phyloP scores from a whole-genome alignment of 441 rosid species.

The Erodium chrysanthum region DNA sequence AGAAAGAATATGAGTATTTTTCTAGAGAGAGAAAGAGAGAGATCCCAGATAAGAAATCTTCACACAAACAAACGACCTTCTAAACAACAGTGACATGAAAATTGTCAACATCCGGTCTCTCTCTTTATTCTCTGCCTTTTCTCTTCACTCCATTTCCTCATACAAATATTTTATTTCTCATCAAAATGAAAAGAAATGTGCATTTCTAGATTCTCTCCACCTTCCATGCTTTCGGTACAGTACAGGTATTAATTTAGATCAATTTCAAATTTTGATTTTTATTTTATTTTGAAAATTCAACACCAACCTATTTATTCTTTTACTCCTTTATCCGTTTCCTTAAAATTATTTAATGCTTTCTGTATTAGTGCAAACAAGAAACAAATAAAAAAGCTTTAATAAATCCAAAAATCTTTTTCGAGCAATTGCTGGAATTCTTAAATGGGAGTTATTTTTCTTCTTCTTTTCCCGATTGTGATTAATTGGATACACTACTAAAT shows the following conservation, averaged over 20 bases:
- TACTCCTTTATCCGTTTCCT: neutral
- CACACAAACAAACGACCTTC: slow-evolving; percentile 77
- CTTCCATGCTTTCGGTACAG: slow-evolving; percentile 23
- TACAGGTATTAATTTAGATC: too few relatives aligned
- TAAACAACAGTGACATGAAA: slow-evolving; percentile 59
- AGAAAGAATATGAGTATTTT: neutral
- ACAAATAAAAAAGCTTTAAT: neutral
- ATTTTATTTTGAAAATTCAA: neutral
- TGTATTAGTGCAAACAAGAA: neutral
- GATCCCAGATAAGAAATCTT: slow-evolving; percentile 59
- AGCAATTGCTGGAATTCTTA: neutral
- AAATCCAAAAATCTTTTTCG: neutral
- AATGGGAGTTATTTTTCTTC: neutral
- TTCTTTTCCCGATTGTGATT: neutral
- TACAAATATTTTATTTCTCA: slow-evolving; percentile 14
- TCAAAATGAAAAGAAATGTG: slow-evolving; percentile 18
- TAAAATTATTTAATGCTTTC: neutral
- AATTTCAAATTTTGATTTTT: too few relatives aligned
- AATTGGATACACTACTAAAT: neutral
- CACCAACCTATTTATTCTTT: slow-evolving; percentile 1
- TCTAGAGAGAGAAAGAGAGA: slow-evolving; percentile 27
- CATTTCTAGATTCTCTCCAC: slow-evolving; percentile 52
- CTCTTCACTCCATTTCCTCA: slow-evolving; percentile 8
- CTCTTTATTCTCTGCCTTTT: slow-evolving; percentile 71
- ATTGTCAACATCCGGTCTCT: slow-evolving; percentile 92